These are phyloP conservation scores for Leishmania arabica DNA, from an alignment of 208 protist genomes.

Conservation along the genomic window DNA sequence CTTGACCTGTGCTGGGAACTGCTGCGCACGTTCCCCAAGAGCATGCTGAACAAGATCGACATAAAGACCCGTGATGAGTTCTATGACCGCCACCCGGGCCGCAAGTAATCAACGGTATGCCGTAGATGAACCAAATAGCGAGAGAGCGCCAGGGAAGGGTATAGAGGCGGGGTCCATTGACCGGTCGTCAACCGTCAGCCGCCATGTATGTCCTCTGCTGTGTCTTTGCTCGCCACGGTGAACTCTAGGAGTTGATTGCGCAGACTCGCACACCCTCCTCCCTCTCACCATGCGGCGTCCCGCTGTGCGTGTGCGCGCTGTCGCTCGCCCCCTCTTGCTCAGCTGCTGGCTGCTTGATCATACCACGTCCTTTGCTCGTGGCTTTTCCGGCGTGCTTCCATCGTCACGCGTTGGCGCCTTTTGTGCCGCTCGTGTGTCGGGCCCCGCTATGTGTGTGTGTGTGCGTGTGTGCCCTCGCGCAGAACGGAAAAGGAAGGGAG, in stretches of 20 bases:
- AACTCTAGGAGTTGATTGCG: background rate
- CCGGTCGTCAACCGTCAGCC: background rate
- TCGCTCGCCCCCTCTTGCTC: too few relatives aligned
- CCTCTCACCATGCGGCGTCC: background rate
- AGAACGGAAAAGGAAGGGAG: background rate
- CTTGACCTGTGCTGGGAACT: slow-evolving; percentile 99
- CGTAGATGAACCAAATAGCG: background rate
- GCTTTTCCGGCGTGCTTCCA: too few relatives aligned
- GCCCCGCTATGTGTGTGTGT: background rate
- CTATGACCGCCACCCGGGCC: slow-evolving; percentile 84
- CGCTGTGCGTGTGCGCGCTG: background rate
- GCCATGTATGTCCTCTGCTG: background rate
- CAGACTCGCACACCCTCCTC: too few relatives aligned
- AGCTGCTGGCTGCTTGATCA: too few relatives aligned
- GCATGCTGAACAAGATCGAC: slow-evolving; percentile 98
- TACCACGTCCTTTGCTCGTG: too few relatives aligned
- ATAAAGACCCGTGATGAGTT: slow-evolving; percentile 95
- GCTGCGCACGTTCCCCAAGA: slow-evolving; percentile 98
- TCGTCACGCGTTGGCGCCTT: too few relatives aligned
- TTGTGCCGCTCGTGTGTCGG: background rate
- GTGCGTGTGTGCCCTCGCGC: background rate
- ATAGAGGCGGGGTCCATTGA: background rate
- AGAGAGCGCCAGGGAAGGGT: background rate
- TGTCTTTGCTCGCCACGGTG: background rate
- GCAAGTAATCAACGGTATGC: slow-evolving; percentile 14